These are phyloP conservation scores for Helianthus tuberosus DNA, from an alignment of 129 eudicot genomes.

Conservation along the genomic window DNA sequence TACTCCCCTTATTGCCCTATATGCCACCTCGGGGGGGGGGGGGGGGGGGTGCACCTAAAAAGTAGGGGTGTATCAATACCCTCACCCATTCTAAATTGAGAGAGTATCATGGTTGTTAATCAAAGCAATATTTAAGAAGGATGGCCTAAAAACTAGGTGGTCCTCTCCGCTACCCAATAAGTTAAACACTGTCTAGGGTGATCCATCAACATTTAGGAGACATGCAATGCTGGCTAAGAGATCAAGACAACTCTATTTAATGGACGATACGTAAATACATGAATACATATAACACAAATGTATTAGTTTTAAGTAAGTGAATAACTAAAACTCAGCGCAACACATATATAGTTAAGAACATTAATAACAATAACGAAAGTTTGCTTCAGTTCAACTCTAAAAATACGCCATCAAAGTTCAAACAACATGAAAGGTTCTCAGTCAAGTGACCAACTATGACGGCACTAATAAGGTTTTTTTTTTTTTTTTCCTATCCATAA, in stretches of 20 bases:
- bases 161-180: constrained; percentile 37
- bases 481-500: no score
- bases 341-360: constrained; percentile 4
- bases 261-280: constrained; percentile 12
- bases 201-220: constrained; percentile 36
- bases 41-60: no score
- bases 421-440: constrained; percentile 37
- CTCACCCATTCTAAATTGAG: constrained; percentile 21
- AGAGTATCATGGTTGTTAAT: constrained; percentile 26
- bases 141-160: constrained; percentile 58
- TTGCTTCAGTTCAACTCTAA: constrained; percentile 26
- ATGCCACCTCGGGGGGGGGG: no score
- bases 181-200: constrained; percentile 45
- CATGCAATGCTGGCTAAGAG: constrained; percentile 32
- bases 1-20: no score
- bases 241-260: constrained; percentile 27
- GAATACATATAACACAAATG: background rate
- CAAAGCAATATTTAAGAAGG: constrained; percentile 41
- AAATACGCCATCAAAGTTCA: constrained; percentile 24
- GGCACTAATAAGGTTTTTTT: background rate
- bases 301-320: background rate
- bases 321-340: background rate
- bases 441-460: background rate
- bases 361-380: constrained; percentile 4
- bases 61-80: no score